Conservation (phyloP, 805 yeast genomes). For the Wickerhamiella galacta region DNA sequence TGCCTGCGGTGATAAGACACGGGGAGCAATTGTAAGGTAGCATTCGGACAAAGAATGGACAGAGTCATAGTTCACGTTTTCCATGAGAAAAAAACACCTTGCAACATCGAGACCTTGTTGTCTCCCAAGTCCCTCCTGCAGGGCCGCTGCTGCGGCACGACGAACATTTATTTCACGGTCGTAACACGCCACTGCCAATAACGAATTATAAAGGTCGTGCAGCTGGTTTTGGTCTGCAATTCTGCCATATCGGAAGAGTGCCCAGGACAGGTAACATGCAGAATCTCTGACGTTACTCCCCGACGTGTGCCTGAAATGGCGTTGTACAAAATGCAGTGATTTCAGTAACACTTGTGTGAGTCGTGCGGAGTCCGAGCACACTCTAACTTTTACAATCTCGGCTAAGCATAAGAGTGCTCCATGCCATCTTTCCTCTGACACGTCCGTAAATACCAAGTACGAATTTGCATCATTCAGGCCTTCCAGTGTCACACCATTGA, state of each 20-base stretch:
- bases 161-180: conserved; percentile 63
- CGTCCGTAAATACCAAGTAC: conserved; percentile 16
- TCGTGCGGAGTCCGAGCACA: conserved; percentile 2
- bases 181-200: conserved; percentile 40
- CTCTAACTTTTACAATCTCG: conserved; percentile 22
- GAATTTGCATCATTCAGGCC: conserved; percentile 5
- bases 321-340: conserved; percentile 43
- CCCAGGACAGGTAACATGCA: conserved; percentile 75
- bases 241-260: conserved; percentile 29
- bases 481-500: conserved; percentile 11
- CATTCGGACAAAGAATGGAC: conserved; percentile 30
- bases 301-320: conserved; percentile 30
- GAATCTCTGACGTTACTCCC: conserved; percentile 72
- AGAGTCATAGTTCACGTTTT: conserved; percentile 36
- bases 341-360: conserved; percentile 5
- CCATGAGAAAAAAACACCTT: conserved; percentile 30
- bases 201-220: conserved; percentile 18
- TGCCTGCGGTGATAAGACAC: conserved; percentile 10
- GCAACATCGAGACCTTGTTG: conserved; percentile 32
- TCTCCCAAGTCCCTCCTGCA: conserved; percentile 76
- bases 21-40: conserved; percentile 24
- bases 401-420: conserved; percentile 45
- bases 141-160: conserved; percentile 69
- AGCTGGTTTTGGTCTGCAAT: conserved; percentile 10
- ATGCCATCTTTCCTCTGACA: conserved; percentile 34